phyloP scores from a whole-genome alignment of 306 rosid species.

The Aeschynomene evenia region DNA sequence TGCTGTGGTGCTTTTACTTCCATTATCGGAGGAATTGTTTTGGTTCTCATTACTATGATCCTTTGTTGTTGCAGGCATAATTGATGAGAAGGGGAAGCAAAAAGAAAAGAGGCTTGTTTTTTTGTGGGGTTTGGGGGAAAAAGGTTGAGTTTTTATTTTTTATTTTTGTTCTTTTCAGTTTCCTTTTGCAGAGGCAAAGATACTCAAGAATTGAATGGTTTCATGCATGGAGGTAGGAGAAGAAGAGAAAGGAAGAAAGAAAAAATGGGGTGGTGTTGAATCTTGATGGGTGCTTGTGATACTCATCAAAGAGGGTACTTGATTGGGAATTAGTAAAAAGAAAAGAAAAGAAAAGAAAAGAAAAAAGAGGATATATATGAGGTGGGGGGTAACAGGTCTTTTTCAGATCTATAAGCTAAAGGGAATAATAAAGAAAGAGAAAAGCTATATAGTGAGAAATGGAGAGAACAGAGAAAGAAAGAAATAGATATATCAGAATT shows the following conservation, averaged over 20 bases:
- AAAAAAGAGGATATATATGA: neutral
- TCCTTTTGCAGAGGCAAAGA: conserved; percentile 60
- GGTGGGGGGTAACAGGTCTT: conserved; percentile 32
- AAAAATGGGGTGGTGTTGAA: neutral
- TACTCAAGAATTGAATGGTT: conserved; percentile 46
- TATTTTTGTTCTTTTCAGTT: too few species aligned
- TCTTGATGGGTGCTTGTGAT: conserved; percentile 68
- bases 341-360: too few species aligned
- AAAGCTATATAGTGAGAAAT: conserved; percentile 17
- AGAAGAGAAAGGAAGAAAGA: neutral
- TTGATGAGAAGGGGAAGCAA: neutral
- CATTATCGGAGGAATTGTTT: conserved; percentile 23
- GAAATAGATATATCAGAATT: conserved; percentile 27
- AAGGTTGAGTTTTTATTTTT: neutral
- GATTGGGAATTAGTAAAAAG: conserved; percentile 31
- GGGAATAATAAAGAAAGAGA: conserved; percentile 39
- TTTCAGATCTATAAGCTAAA: conserved; percentile 44
- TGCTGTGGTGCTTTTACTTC: conserved; percentile 23
- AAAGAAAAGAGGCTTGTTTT: neutral
- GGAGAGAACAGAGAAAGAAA: neutral
- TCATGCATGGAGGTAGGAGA: conserved; percentile 47
- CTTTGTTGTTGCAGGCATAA: conserved; percentile 38
- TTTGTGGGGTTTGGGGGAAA: neutral
- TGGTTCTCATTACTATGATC: conserved; percentile 39
- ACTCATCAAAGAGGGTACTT: conserved; percentile 52